Evolutionary conservation across 352 stramenopile genomes (phyloP).

Genomic region (Pythium myriotylum): DNA sequence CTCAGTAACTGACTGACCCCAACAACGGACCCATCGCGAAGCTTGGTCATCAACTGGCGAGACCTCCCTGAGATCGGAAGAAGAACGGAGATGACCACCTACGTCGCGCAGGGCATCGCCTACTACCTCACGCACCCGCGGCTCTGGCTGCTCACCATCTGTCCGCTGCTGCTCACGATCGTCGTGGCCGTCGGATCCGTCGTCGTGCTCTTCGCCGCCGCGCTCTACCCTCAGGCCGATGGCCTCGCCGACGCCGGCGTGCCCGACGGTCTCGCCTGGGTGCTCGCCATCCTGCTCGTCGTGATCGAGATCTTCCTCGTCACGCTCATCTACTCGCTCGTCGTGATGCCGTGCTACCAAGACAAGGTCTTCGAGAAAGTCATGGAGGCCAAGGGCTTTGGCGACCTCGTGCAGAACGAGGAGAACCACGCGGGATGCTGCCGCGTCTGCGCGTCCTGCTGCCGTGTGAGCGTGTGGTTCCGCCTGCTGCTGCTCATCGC

Average conservation of each 20-base stretch:
- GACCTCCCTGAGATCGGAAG: no score
- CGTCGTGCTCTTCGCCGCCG: slow-evolving; percentile 46
- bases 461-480: slow-evolving; percentile 57
- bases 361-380: slow-evolving; percentile 73
- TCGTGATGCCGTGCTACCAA: slow-evolving; percentile 55
- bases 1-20: slow-evolving; percentile 4
- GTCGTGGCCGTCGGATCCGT: slow-evolving; percentile 48
- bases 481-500: slow-evolving; percentile 55
- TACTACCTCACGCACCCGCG: slow-evolving; percentile 67
- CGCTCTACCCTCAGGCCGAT: slow-evolving; percentile 50
- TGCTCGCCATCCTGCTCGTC: slow-evolving; percentile 59
- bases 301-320: slow-evolving; percentile 74
- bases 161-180: slow-evolving; percentile 60
- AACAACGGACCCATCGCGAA: background rate
- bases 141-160: slow-evolving; percentile 58
- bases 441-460: slow-evolving; percentile 52
- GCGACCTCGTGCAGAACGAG: slow-evolving; percentile 53
- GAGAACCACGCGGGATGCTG: slow-evolving; percentile 43
- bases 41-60: background rate
- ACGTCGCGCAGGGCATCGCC: slow-evolving; percentile 46
- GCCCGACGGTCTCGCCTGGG: slow-evolving; percentile 45
- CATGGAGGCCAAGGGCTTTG: slow-evolving; percentile 46
- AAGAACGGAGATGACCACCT: slow-evolving; percentile 74
- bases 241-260: slow-evolving; percentile 45
- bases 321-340: slow-evolving; percentile 67